Base-by-base conservation (phyloP, 139 green algal genomes). In the Chlamydomonas applanata region DNA sequence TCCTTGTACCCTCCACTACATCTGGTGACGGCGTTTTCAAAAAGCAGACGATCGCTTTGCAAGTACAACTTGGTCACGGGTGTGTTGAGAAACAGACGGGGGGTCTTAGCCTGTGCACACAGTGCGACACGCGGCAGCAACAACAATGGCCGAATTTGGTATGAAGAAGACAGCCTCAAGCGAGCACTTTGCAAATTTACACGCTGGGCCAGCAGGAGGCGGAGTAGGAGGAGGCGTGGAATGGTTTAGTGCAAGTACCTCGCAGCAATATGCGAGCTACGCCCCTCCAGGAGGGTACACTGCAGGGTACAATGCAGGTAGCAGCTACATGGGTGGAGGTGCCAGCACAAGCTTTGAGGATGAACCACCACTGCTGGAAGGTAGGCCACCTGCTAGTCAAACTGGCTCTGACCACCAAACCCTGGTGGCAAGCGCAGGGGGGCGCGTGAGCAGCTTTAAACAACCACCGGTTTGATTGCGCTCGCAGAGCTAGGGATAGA, bases 401-500 rank as follows among this genome's bases (percentile, higher is more conserved):
- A 19, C n/a, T 11, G 40, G 7, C 11, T 49, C 20, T 76, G 36
- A 62, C n/a, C 54, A 62, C 9, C n/a, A n/a, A 62, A 27, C 54
- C 24, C 54, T 62, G 4, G 24, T n/a, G n/a, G n/a, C n/a, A n/a
- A n/a, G n/a, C n/a, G n/a, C n/a, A n/a, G n/a, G n/a, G n/a, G n/a
- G n/a, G n/a, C n/a, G n/a, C n/a, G n/a, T n/a, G n/a, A n/a, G n/a
- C n/a, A n/a, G n/a, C n/a, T n/a, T n/a, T n/a, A n/a, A n/a, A n/a
- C n/a, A 29, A 65, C 22, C 57, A 65, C 57, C 3, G 11, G 11
- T 32, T 32, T 19, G 25, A 9, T 49, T 49, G 40, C 11, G 7
- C 16, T 17, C 70, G 27, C 89, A 98, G 94, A 98, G 80, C 83
- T 98, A 33, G 94, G 94, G 40, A 98, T 98, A 34, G 95, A 98